phyloP scores from a whole-genome alignment of 2,329 filamentous ascomycete species.

The Paraphaeosphaeria minitans region DNA sequence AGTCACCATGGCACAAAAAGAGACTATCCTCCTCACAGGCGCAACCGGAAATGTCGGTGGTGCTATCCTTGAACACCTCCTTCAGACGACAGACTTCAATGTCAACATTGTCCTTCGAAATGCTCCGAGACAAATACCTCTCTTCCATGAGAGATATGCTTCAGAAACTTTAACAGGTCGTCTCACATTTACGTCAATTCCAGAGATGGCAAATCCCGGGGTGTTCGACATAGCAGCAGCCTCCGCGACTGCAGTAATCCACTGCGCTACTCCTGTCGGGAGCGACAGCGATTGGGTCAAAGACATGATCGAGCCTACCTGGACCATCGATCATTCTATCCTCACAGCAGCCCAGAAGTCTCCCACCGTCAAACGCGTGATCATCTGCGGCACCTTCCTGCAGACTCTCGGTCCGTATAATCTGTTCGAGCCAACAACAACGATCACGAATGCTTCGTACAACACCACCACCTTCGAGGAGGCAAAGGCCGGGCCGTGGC shows the following conservation, averaged over 20 bases:
- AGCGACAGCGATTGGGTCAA: constrained; percentile 10
- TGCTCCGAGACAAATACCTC: not conserved
- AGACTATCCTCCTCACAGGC: constrained; percentile 28
- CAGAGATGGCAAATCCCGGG: constrained; percentile 21
- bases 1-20: not conserved
- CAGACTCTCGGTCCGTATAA: constrained; percentile 7
- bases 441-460: constrained; percentile 15
- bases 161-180: constrained; percentile 15
- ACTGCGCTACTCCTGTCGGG: constrained; percentile 19
- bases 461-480: constrained; percentile 17
- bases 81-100: constrained; percentile 21
- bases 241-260: constrained; percentile 19
- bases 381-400: constrained; percentile 22
- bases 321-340: constrained; percentile 18
- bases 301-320: constrained; percentile 19
- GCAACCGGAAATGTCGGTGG: constrained; percentile 27
- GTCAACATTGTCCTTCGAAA: constrained; percentile 19
- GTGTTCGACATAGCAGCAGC: constrained; percentile 18
- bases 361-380: constrained; percentile 15
- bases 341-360: constrained; percentile 18
- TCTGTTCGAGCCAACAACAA: constrained; percentile 7
- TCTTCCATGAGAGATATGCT: constrained; percentile 17
- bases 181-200: constrained; percentile 22
- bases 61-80: constrained; percentile 23
- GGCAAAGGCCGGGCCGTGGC: constrained; percentile 5